A percentile compares a stretch with the other conserved stretches of the same genome.
Evolutionary conservation across 1,284 basidiomycete genomes (phyloP).

Genomic region (Trichosporon asahii): DNA sequence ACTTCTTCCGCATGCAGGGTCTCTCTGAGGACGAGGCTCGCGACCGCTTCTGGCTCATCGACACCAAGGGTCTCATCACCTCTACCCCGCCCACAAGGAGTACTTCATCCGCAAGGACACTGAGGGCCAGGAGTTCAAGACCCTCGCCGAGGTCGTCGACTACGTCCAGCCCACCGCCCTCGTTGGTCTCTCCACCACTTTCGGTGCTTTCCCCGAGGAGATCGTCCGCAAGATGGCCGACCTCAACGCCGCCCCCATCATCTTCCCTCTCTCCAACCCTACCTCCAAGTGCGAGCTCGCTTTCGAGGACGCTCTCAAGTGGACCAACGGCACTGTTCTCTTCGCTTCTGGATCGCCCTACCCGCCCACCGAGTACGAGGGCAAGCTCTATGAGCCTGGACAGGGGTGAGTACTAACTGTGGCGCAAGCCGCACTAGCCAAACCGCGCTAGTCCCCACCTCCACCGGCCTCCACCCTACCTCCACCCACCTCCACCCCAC

Average conservation of each 20-base stretch:
- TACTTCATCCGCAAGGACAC: conserved; percentile 79
- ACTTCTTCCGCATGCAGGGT: conserved; percentile 77
- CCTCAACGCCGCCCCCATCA: conserved; percentile 73
- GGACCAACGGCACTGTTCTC: conserved; percentile 61
- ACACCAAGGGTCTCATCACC: conserved; percentile 77
- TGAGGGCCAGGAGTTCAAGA: conserved; percentile 66
- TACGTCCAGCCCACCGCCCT: conserved; percentile 88
- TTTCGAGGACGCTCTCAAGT: conserved; percentile 76
- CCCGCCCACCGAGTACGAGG: conserved; percentile 60
- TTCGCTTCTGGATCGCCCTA: conserved; percentile 93
- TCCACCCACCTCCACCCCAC: neutral
- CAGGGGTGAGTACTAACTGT: conserved; percentile 60
- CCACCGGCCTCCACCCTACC: neutral
- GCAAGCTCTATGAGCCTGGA: conserved; percentile 68
- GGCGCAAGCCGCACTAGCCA: neutral
- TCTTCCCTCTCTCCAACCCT: conserved; percentile 96
- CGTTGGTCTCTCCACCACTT: conserved; percentile 83
- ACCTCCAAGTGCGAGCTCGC: conserved; percentile 68
- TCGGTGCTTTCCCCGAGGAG: conserved; percentile 72
- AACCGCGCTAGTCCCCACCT: neutral
- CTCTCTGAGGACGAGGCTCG: conserved; percentile 74
- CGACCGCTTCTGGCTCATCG: conserved; percentile 73
- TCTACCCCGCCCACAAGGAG: conserved; percentile 69
- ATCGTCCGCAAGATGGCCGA: conserved; percentile 80
- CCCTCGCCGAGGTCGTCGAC: conserved; percentile 75